Percentiles rank a stretch among this genome's conserved stretches.
These are phyloP conservation scores for Leishmania martiniquensis DNA, from an alignment of 208 protist genomes.

Conservation along the genomic window DNA sequence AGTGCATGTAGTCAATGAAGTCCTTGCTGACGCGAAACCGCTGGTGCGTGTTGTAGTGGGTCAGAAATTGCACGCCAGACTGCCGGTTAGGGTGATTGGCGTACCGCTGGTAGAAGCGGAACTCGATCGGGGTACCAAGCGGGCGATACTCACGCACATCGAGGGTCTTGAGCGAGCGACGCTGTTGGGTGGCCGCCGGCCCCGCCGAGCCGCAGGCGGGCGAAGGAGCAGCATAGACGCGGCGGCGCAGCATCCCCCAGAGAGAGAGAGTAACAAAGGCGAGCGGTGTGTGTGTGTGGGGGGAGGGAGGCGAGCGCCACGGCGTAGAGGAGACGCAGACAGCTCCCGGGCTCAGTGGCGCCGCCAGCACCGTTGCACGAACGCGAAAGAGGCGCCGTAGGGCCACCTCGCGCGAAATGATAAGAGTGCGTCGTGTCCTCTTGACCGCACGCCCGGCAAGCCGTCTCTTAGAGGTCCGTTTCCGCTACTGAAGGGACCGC, in stretches of 20 bases:
- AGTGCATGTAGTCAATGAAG: constrained; percentile 94
- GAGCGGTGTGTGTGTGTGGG: not conserved
- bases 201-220: constrained; percentile 3
- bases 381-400: not conserved
- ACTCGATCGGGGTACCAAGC: constrained; percentile 87
- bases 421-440: not conserved
- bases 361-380: not conserved
- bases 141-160: constrained; percentile 87
- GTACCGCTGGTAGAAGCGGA: constrained; percentile 93
- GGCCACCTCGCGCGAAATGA: not conserved
- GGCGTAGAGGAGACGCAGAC: not conserved
- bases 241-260: constrained; percentile 23
- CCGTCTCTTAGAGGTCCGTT: not conserved
- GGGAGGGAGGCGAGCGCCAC: not conserved
- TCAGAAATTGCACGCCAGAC: constrained; percentile 90
- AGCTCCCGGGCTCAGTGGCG: not conserved
- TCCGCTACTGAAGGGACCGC: not conserved
- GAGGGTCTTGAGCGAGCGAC: constrained; percentile 80
- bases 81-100: constrained; percentile 89
- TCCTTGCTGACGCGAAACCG: constrained; percentile 89
- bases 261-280: not conserved
- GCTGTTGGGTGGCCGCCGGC: constrained; percentile 12
- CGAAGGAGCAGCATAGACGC: constrained; percentile 10
- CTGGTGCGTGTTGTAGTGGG: constrained; percentile 91
- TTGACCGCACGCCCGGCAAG: not conserved